These are phyloP conservation scores for Dimargaris cristalligena DNA, from an alignment of 192 early-diverging fungal genomes.

Conservation along the genomic window DNA sequence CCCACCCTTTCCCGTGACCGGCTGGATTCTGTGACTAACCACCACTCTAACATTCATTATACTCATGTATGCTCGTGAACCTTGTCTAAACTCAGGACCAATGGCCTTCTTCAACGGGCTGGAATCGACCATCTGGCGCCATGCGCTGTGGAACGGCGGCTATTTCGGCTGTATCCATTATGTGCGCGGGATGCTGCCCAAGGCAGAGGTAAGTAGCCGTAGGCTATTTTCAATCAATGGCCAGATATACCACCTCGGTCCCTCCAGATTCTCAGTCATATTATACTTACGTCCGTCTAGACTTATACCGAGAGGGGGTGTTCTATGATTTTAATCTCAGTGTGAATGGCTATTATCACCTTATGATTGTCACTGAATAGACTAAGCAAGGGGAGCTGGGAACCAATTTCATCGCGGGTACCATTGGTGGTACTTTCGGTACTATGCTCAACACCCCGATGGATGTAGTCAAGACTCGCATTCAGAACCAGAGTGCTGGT, in stretches of 20 bases:
- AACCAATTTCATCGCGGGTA: constrained; percentile 81
- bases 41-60: no score
- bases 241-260: no score
- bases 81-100: constrained; percentile 26
- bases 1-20: no score
- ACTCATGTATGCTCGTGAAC: no score
- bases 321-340: no score
- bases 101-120: constrained; percentile 78
- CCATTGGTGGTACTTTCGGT: constrained; percentile 83
- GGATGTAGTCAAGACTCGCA: constrained; percentile 92
- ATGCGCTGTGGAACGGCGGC: constrained; percentile 92
- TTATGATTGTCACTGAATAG: no score
- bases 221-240: no score
- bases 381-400: constrained; percentile 55
- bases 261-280: no score
- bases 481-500: constrained; percentile 68
- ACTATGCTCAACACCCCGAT: constrained; percentile 88
- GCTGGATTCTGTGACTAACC: no score
- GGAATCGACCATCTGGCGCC: constrained; percentile 87
- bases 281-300: no score
- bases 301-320: no score
- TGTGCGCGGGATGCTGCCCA: constrained; percentile 56
- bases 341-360: no score
- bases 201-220: constrained; percentile 46
- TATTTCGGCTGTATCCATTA: constrained; percentile 77